A percentile compares a stretch with the other conserved stretches of the same genome.
These are phyloP conservation scores for Tephrocybe sp. DNA, from an alignment of 768 basidiomycete species.

Conservation along the genomic window DNA sequence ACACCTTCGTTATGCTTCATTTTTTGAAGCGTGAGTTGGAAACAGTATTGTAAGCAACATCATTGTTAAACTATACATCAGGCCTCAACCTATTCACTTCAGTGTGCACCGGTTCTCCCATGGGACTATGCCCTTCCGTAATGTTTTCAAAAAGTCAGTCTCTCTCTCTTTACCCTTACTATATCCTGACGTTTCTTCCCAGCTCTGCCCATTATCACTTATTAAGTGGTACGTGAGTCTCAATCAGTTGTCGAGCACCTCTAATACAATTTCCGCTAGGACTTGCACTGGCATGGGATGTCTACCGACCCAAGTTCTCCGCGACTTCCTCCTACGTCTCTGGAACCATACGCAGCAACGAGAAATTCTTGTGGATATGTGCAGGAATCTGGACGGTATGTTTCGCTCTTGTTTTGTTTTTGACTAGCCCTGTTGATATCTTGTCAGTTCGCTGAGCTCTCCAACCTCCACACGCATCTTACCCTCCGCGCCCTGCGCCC, in stretches of 20 bases:
- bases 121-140: slow-evolving; percentile 85
- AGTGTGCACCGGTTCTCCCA: slow-evolving; percentile 96
- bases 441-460: slow-evolving; percentile 75
- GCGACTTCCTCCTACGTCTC: slow-evolving; percentile 60
- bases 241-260: not conserved
- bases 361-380: slow-evolving; percentile 66
- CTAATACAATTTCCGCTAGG: slow-evolving; percentile 39
- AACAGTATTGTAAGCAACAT: slow-evolving; percentile 73
- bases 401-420: slow-evolving; percentile 1
- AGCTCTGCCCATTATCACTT: slow-evolving; percentile 92
- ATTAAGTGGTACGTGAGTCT: slow-evolving; percentile 52
- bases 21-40: slow-evolving; percentile 93
- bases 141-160: slow-evolving; percentile 88
- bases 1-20: slow-evolving; percentile 77
- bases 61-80: not conserved
- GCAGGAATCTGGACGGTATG: slow-evolving; percentile 76
- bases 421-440: not conserved
- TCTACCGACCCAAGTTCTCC: slow-evolving; percentile 83
- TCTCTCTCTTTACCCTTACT: not conserved
- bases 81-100: not conserved
- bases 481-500: slow-evolving; percentile 85
- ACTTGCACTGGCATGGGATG: slow-evolving; percentile 70
- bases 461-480: slow-evolving; percentile 82
- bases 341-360: slow-evolving; percentile 63
- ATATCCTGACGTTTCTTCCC: slow-evolving; percentile 1